Evolutionary conservation across 164 flowering plant species (phyloP).

Genomic region (Platanus orientalis): DNA sequence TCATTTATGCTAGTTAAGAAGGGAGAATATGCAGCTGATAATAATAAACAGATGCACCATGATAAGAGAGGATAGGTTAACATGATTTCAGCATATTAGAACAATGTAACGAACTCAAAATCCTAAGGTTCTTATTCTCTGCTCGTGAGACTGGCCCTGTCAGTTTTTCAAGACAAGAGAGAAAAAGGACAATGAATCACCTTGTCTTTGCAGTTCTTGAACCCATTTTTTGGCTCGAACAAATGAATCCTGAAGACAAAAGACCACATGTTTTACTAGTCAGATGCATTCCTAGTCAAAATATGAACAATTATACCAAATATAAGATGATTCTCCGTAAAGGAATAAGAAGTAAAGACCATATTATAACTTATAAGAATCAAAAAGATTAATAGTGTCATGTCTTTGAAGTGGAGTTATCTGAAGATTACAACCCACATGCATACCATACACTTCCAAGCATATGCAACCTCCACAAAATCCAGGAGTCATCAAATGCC

Average conservation of each 20-base stretch:
- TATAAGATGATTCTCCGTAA: background rate
- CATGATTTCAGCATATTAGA: too few relatives aligned
- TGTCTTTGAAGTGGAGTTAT: background rate
- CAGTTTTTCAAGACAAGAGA: too few relatives aligned
- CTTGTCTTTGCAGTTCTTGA: constrained; percentile 42
- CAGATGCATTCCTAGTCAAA: background rate
- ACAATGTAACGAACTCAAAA: too few relatives aligned
- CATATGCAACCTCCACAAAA: background rate
- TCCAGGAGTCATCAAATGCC: background rate
- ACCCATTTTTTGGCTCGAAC: constrained; percentile 39
- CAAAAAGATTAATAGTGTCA: background rate
- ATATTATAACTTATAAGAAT: background rate
- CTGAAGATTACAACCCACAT: background rate
- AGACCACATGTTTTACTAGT: background rate
- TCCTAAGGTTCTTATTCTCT: too few relatives aligned
- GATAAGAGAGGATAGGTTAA: too few relatives aligned
- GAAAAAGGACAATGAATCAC: constrained; percentile 8
- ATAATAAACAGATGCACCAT: too few relatives aligned
- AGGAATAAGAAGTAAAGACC: background rate
- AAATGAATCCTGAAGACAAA: constrained; percentile 34
- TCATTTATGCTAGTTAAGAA: too few relatives aligned
- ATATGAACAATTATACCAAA: constrained; percentile 1
- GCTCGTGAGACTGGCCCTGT: too few relatives aligned
- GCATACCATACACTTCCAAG: background rate
- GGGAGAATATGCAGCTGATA: too few relatives aligned